Conservation (phyloP, 345 rosid genomes). For the Citropsis articulata region DNA sequence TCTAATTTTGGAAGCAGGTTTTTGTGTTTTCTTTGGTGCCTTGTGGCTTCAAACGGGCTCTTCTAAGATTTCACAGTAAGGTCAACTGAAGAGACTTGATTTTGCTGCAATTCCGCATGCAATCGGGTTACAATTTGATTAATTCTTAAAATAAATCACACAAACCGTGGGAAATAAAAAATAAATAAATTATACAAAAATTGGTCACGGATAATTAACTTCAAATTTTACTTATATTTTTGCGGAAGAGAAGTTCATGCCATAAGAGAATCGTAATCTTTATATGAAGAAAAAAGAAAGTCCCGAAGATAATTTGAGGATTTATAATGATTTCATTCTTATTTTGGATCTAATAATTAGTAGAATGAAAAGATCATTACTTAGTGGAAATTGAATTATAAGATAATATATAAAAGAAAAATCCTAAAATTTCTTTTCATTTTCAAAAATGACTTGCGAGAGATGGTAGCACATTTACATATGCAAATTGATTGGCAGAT, state of each 20-base stretch:
- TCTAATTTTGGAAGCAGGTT: neutral
- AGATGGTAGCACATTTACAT: too few relatives aligned
- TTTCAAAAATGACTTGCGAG: neutral
- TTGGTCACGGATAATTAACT: fast-evolving
- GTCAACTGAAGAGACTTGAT: neutral
- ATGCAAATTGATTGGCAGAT: too few relatives aligned
- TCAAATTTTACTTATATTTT: too few relatives aligned
- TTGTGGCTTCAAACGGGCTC: neutral
- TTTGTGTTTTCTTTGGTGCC: neutral
- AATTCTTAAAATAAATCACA: too few relatives aligned
- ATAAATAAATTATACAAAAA: too few relatives aligned
- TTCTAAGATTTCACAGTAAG: neutral
- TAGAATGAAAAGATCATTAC: too few relatives aligned
- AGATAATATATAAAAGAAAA: neutral
- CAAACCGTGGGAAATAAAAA: too few relatives aligned
- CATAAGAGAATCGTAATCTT: too few relatives aligned
- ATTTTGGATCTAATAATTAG: neutral
- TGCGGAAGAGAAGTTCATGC: too few relatives aligned
- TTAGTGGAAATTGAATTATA: too few relatives aligned
- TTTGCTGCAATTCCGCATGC: neutral
- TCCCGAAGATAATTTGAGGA: fast-evolving
- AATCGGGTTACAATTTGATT: too few relatives aligned
- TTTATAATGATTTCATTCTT: neutral
- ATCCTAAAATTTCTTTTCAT: neutral
- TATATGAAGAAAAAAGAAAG: too few relatives aligned